Evolutionary conservation across 176 grass and related monocot genomes (phyloP).

Genomic region (Secale cereale): DNA sequence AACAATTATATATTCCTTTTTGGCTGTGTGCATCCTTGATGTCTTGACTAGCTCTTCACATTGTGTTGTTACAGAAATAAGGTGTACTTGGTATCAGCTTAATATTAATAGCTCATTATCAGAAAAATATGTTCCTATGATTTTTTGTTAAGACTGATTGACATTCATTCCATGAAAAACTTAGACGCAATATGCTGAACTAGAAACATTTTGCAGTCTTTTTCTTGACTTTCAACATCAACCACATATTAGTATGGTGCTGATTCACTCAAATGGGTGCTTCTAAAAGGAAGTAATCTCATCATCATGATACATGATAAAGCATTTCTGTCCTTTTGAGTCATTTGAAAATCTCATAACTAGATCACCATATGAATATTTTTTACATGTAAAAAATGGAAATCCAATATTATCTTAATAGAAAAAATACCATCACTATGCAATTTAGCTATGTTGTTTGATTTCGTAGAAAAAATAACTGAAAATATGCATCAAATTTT

Average conservation of each 20-base stretch:
- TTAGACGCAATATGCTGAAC: not conserved
- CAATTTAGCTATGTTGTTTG: not conserved
- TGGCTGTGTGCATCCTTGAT: not conserved
- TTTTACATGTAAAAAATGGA: not conserved
- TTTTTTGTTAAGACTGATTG: not conserved
- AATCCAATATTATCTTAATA: not conserved
- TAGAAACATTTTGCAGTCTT: not conserved
- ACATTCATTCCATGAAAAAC: not conserved
- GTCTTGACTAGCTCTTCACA: not conserved
- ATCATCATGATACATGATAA: not conserved
- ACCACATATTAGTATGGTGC: not conserved
- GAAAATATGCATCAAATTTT: not conserved
- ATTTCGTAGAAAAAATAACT: not conserved
- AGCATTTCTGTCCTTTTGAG: not conserved
- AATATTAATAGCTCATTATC: not conserved
- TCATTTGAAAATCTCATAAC: slow-evolving; percentile 8
- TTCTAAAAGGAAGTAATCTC: not conserved
- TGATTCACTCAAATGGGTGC: not conserved
- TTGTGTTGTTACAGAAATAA: not conserved
- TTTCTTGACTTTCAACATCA: not conserved
- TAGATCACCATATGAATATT: not conserved
- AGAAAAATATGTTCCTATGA: not conserved
- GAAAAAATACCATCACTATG: not conserved
- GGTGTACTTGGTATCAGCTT: not conserved
- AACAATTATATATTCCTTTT: not conserved